A percentile compares a stretch with the other conserved stretches of the same genome.
Conservation (phyloP, 441 rosid genomes). For the Dalechampia spathulata region DNA sequence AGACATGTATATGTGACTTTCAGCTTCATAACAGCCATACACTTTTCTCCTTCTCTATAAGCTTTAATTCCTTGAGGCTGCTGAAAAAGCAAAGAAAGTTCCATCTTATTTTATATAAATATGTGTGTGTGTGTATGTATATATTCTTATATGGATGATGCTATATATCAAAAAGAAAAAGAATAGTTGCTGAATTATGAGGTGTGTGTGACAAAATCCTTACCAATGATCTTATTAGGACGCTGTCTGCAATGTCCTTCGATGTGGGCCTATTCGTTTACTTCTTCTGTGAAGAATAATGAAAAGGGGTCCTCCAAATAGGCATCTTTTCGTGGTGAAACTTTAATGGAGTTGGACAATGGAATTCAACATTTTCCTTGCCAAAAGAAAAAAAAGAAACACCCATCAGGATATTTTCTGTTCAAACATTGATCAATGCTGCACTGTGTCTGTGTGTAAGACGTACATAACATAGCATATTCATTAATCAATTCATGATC, state of each 20-base stretch:
- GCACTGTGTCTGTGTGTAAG: too few relatives aligned
- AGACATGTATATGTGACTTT: not conserved
- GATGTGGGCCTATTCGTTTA: slow-evolving; percentile 11
- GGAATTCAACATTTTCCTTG: slow-evolving; percentile 7
- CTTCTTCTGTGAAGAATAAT: slow-evolving; percentile 15
- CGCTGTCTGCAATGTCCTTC: slow-evolving; percentile 15
- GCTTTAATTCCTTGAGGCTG: slow-evolving; percentile 8
- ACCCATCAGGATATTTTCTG: too few relatives aligned
- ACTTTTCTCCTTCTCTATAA: not conserved
- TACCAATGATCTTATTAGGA: slow-evolving; percentile 14
- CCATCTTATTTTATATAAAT: too few relatives aligned
- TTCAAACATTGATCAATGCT: too few relatives aligned
- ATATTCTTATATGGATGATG: too few relatives aligned
- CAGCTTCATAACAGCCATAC: slow-evolving; percentile 4
- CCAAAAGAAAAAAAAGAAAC: slow-evolving; percentile 5
- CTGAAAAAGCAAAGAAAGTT: too few relatives aligned
- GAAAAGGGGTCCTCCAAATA: slow-evolving; percentile 12
- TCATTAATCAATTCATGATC: too few relatives aligned
- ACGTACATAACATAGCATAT: too few relatives aligned
- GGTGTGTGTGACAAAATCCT: not conserved
- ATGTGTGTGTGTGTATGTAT: too few relatives aligned
- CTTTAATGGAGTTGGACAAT: not conserved
- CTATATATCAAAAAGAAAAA: not conserved
- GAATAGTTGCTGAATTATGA: not conserved
- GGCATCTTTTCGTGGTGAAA: slow-evolving; percentile 15